These are phyloP conservation scores for Solanum corneliomulleri DNA, from an alignment of 257 asterid species.

Conservation along the genomic window DNA sequence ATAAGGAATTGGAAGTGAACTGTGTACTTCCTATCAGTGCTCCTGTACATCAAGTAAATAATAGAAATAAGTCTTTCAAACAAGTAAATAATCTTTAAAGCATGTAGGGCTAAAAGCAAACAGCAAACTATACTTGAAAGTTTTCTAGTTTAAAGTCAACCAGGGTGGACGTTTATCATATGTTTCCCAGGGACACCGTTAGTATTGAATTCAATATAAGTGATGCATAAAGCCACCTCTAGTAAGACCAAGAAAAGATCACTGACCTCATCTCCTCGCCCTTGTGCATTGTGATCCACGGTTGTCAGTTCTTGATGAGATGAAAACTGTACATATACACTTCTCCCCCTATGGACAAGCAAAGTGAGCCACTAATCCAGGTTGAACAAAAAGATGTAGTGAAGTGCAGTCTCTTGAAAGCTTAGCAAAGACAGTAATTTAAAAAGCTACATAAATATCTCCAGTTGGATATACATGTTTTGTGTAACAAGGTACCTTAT, in stretches of 20 bases:
- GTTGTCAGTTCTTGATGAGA: constrained; percentile 96
- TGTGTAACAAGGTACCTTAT: constrained; percentile 41
- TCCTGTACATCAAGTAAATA: neutral
- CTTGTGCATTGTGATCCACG: constrained; percentile 82
- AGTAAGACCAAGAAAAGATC: neutral
- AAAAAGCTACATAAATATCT: neutral
- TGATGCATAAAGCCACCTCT: neutral
- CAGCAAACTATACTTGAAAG: neutral
- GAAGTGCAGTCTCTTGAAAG: neutral
- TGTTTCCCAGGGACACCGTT: neutral
- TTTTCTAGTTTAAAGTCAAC: neutral
- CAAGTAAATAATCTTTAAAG: neutral
- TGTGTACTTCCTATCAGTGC: neutral
- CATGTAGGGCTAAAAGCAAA: neutral
- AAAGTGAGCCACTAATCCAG: neutral
- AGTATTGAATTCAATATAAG: neutral
- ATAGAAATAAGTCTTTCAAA: neutral
- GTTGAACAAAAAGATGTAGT: neutral
- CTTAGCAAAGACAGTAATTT: neutral
- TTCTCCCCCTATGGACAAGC: constrained; percentile 64
- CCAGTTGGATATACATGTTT: neutral
- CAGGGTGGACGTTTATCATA: neutral
- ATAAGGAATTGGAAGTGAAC: neutral
- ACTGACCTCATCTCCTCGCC: constrained; percentile 91
- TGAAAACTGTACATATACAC: constrained; percentile 91